Conservation (phyloP, 371 early-diverging fungal species). For the Mucor velutinosus region DNA sequence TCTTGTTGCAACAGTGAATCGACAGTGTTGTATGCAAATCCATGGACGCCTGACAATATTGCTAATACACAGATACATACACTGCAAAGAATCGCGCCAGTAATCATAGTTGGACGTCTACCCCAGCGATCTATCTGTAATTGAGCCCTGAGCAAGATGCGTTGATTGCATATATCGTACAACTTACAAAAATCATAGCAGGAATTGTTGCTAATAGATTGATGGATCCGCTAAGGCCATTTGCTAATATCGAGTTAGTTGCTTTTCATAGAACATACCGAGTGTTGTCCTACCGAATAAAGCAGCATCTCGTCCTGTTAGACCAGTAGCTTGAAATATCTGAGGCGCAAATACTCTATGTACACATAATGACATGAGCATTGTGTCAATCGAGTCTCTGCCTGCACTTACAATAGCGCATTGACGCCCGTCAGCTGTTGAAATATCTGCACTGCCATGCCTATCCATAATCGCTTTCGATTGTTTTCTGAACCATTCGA, state of each 20-base stretch:
- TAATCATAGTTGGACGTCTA: constrained; percentile 57
- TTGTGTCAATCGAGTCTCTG: no score
- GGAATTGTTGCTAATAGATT: constrained; percentile 74
- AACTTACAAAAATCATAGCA: constrained; percentile 72
- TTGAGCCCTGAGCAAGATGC: not conserved
- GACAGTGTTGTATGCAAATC: constrained; percentile 20
- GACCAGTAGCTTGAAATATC: constrained; percentile 68
- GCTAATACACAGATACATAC: constrained; percentile 54
- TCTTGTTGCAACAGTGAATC: constrained; percentile 18
- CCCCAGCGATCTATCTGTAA: constrained; percentile 75
- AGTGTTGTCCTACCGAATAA: constrained; percentile 43
- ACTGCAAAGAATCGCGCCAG: constrained; percentile 52
- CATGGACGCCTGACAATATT: constrained; percentile 52
- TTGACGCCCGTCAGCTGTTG: constrained; percentile 82
- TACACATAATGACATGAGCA: not conserved
- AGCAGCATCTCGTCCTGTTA: constrained; percentile 49
- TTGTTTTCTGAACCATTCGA: constrained; percentile 54
- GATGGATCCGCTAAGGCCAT: constrained; percentile 70
- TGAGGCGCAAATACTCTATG: constrained; percentile 63
- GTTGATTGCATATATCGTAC: not conserved
- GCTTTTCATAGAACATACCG: constrained; percentile 28
- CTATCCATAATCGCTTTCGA: constrained; percentile 65
- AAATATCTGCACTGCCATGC: constrained; percentile 71
- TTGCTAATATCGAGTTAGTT: constrained; percentile 44
- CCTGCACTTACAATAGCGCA: constrained; percentile 61